Evolutionary conservation across 139 green algal species (phyloP).

Genomic region (Eudorina sp.): DNA sequence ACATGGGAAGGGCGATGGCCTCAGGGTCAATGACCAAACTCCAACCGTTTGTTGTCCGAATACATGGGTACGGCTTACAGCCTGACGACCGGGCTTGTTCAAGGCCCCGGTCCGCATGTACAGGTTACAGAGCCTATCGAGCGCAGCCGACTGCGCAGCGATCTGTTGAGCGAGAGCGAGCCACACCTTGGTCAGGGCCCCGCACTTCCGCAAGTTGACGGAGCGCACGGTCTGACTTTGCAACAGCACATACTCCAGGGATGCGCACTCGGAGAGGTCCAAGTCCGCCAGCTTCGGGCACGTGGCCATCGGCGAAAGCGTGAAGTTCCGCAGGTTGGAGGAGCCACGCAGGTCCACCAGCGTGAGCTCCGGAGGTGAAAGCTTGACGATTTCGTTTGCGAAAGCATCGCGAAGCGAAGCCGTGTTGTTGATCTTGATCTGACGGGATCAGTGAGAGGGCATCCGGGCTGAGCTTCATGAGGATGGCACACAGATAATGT

Average conservation of each 20-base stretch:
- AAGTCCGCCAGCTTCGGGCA: slow-evolving; percentile 77
- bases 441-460: neutral
- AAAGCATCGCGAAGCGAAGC: slow-evolving; percentile 81
- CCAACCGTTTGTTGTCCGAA: no score
- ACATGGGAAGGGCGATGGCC: no score
- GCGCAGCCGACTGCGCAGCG: no score
- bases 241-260: slow-evolving; percentile 77
- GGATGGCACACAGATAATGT: no score
- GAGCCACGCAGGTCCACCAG: slow-evolving; percentile 68
- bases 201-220: slow-evolving; percentile 71
- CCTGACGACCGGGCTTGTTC: no score
- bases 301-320: slow-evolving; percentile 71
- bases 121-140: no score
- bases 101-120: no score
- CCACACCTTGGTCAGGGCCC: slow-evolving; percentile 72
- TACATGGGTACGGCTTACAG: no score
- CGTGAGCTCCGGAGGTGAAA: slow-evolving; percentile 77
- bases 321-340: slow-evolving; percentile 77
- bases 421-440: slow-evolving; percentile 75
- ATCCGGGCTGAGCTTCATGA: no score
- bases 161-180: no score
- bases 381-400: slow-evolving; percentile 81
- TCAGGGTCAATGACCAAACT: no score
- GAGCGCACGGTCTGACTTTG: slow-evolving; percentile 72
- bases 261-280: slow-evolving; percentile 70